Evolutionary conservation across 2,329 filamentous ascomycete species (phyloP), one percentile per base, ranked within the genome.

Genomic region (Plenodomus lindquistii): DNA sequence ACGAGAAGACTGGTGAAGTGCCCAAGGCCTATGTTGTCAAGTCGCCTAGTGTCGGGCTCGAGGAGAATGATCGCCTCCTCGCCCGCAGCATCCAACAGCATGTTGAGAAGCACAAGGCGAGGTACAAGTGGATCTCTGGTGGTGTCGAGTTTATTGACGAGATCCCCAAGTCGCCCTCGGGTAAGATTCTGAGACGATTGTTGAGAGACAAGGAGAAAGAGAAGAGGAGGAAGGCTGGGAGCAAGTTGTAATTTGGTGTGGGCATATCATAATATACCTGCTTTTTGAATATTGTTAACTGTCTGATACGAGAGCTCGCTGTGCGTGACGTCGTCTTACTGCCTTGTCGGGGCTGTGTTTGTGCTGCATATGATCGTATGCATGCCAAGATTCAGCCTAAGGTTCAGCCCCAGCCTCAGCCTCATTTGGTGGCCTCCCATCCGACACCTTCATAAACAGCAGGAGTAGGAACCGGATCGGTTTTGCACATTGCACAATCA

Each of bases 151-250:
- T 73, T 21, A 64, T 73, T 16, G 70, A 73, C 31, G 65, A 58
- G 44, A 79, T 86, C 54, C 83, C 83, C 0, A 86, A 85, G 73
- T 83, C 78, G 37, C 81, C 83, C 0, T 83, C 80, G 50, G 83
- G 83, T 1, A 86, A 86, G 77, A 85, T 86, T 51, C 62, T 86
- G 55, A 70, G 84, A 41, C 79, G 84, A 44, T 69, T 88, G 39
- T 72, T 95, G 59, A 79, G 88, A 36, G 90, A 95, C 64, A 81
- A 82, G 64, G 90, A 94, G 73, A 88, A 79, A 75, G 85, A 86
- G 67, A 78, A 78, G 50, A 81, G 86, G 66, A 82, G 83, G 67
- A 79, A 80, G 59, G 75, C 81, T 52, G 86, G 86, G 0, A 77
- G 85, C 10, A 92, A 85, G 77, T 66, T 93, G 62, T 92, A 79